These are phyloP conservation scores for Emmonsiellopsis sp. DNA, from an alignment of 2,329 filamentous ascomycete species.

Conservation along the genomic window DNA sequence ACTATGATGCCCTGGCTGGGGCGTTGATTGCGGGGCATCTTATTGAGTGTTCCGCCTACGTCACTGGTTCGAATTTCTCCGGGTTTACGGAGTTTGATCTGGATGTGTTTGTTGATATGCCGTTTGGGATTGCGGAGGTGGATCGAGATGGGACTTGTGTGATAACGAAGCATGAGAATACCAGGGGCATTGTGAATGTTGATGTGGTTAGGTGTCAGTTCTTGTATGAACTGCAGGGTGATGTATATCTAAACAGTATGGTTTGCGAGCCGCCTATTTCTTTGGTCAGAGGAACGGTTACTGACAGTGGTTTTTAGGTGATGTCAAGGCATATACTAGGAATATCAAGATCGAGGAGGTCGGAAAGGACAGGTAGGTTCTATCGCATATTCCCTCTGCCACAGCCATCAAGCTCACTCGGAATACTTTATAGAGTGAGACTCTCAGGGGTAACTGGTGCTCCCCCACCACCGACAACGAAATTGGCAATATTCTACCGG, in stretches of 20 bases:
- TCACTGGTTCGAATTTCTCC: slow-evolving; percentile 32
- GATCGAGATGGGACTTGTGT: slow-evolving; percentile 35
- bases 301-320: background rate
- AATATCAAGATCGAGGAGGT: slow-evolving; percentile 28
- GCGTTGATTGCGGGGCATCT: slow-evolving; percentile 23
- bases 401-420: slow-evolving; percentile 3
- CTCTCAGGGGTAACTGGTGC: slow-evolving; percentile 34
- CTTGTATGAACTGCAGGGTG: slow-evolving; percentile 41
- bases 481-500: slow-evolving; percentile 42
- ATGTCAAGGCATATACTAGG: slow-evolving; percentile 33
- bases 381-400: background rate
- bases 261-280: background rate
- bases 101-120: slow-evolving; percentile 34
- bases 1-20: slow-evolving; percentile 43
- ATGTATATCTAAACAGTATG: slow-evolving; percentile 38
- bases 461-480: slow-evolving; percentile 42
- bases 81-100: slow-evolving; percentile 37
- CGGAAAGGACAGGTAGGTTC: slow-evolving; percentile 20
- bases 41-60: slow-evolving; percentile 21
- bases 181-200: slow-evolving; percentile 33
- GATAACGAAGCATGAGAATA: slow-evolving; percentile 40
- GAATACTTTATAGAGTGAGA: slow-evolving; percentile 24
- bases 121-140: slow-evolving; percentile 43
- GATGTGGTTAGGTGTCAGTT: slow-evolving; percentile 39
- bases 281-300: background rate